Evolutionary conservation across 1,139 yeast species (phyloP).

Genomic region (Nadsonia commutata): DNA sequence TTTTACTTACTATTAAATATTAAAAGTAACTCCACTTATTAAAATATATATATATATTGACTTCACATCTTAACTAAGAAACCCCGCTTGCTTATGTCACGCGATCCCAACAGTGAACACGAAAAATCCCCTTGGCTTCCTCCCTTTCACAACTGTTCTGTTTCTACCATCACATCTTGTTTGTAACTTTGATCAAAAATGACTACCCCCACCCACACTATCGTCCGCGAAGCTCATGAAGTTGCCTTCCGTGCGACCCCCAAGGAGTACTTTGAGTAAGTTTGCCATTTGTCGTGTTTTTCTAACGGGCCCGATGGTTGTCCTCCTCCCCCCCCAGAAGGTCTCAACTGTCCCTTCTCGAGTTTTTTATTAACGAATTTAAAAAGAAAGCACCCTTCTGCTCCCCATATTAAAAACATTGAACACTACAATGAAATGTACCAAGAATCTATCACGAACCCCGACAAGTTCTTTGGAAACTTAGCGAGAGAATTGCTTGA

Average conservation of each 20-base stretch:
- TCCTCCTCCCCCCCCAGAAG: too few relatives aligned
- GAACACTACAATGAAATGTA: conserved; percentile 68
- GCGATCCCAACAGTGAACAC: too few relatives aligned
- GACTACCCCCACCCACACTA: conserved; percentile 7
- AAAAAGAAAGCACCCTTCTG: conserved; percentile 22
- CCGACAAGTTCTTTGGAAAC: conserved; percentile 73
- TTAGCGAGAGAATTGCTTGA: conserved; percentile 62
- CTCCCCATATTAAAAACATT: conserved; percentile 29
- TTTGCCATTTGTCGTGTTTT: conserved; percentile 35
- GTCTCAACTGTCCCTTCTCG: conserved; percentile 24
- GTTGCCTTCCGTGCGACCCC: conserved; percentile 56
- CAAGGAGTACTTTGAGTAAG: conserved; percentile 51
- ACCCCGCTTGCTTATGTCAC: too few relatives aligned
- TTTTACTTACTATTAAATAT: too few relatives aligned
- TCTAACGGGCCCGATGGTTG: too few relatives aligned
- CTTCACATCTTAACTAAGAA: too few relatives aligned
- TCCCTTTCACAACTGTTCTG: too few relatives aligned
- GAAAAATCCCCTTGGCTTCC: too few relatives aligned
- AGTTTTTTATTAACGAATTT: background rate
- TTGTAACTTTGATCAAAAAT: conserved; percentile 22
- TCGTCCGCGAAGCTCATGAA: conserved; percentile 71
- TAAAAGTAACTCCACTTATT: too few relatives aligned
- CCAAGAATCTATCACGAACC: conserved; percentile 63
- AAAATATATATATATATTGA: too few relatives aligned
- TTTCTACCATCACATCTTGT: too few relatives aligned